These are phyloP conservation scores for Candida ascalaphidarum DNA, from an alignment of 805 yeast species.

Conservation along the genomic window DNA sequence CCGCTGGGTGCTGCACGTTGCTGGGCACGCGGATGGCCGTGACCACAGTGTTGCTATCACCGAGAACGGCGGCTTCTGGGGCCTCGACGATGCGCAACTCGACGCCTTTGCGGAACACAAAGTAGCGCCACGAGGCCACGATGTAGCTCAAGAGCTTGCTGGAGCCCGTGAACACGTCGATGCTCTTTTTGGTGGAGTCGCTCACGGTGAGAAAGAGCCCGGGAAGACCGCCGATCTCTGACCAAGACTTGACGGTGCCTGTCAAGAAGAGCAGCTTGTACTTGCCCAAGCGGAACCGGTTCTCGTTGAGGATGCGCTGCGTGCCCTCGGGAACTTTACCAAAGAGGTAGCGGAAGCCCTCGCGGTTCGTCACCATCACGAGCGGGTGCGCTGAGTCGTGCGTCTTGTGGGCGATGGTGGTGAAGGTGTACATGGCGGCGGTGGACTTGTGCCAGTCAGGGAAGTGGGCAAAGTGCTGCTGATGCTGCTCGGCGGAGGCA, in stretches of 20 bases:
- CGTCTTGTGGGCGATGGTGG: constrained; percentile 45
- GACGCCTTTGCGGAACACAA: constrained; percentile 74
- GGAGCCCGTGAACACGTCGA: constrained; percentile 44
- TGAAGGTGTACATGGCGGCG: constrained; percentile 37
- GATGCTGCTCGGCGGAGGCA: too few relatives aligned
- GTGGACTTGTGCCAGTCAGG: too few relatives aligned
- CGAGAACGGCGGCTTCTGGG: constrained; percentile 19
- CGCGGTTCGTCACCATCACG: constrained; percentile 39
- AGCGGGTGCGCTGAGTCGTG: constrained; percentile 52
- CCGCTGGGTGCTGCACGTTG: background rate
- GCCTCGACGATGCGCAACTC: constrained; percentile 32
- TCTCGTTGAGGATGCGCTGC: constrained; percentile 65
- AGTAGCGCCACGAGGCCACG: constrained; percentile 76
- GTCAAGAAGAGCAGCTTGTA: constrained; percentile 64
- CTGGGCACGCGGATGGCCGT: constrained; percentile 24
- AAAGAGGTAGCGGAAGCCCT: constrained; percentile 53
- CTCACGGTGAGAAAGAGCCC: constrained; percentile 77
- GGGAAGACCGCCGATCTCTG: constrained; percentile 83
- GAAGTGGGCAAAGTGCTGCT: too few relatives aligned
- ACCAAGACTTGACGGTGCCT: constrained; percentile 66
- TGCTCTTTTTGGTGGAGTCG: constrained; percentile 59
- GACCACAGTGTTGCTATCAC: constrained; percentile 29
- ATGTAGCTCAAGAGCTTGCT: constrained; percentile 33
- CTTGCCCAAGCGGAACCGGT: constrained; percentile 47
- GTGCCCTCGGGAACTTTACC: constrained; percentile 84